phyloP scores from a whole-genome alignment of 208 protist genomes.

The Crithidia bombi region DNA sequence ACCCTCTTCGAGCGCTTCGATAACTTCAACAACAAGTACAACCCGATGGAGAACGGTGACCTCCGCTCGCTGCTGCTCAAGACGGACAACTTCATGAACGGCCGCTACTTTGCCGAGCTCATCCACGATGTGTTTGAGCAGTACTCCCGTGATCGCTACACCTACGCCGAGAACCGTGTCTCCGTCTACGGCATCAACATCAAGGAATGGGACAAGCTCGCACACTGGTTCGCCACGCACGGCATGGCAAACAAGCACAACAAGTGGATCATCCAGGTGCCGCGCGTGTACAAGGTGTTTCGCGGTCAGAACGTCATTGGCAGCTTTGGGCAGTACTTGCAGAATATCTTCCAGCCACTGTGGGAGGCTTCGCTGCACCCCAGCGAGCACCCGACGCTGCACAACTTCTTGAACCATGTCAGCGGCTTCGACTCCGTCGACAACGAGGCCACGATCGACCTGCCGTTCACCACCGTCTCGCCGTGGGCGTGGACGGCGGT shows the following conservation, averaged over 20 bases:
- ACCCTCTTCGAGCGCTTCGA: conserved; percentile 98
- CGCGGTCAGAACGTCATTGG: conserved; percentile 88
- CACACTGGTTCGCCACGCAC: conserved; percentile 96
- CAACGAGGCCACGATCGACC: conserved; percentile 97
- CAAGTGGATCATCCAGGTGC: conserved; percentile 98
- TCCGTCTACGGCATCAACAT: conserved; percentile 93
- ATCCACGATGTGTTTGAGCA: conserved; percentile 96
- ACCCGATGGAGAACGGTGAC: conserved; percentile 94
- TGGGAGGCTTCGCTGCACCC: conserved; percentile 98
- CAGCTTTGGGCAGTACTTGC: conserved; percentile 96
- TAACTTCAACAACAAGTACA: conserved; percentile 99
- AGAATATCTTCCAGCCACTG: conserved; percentile 98
- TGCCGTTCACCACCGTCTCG: conserved; percentile 75
- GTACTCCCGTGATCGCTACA: conserved; percentile 96
- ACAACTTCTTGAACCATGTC: conserved; percentile 97
- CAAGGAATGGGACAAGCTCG: conserved; percentile 96
- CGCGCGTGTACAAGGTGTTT: conserved; percentile 96
- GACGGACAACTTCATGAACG: conserved; percentile 98
- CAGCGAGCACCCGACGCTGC: conserved; percentile 93
- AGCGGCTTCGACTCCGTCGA: conserved; percentile 99
- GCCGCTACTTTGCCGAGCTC: conserved; percentile 97
- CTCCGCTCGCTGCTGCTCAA: conserved; percentile 98
- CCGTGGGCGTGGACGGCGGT: conserved; percentile 94
- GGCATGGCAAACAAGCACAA: conserved; percentile 96
- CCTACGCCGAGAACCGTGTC: conserved; percentile 93